These are phyloP conservation scores for Phytophthora tentaculata DNA, from an alignment of 352 stramenopile genomes.

Conservation along the genomic window DNA sequence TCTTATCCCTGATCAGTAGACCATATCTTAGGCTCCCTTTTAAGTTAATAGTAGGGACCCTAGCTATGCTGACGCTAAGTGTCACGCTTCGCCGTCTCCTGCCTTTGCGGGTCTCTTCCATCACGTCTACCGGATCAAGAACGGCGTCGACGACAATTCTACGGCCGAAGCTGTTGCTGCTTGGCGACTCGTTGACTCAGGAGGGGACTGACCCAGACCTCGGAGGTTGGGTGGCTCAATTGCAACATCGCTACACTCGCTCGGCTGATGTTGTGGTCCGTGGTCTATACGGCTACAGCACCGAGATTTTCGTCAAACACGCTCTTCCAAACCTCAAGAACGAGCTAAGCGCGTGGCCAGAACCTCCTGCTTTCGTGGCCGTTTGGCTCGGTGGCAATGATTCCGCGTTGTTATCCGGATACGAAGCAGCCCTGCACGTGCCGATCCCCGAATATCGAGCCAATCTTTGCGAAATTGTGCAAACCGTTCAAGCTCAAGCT, in stretches of 20 bases:
- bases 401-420: constrained; percentile 46
- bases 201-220: constrained; percentile 39
- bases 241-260: constrained; percentile 58
- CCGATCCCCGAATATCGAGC: constrained; percentile 45
- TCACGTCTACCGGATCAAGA: constrained; percentile 1
- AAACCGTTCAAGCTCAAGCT: constrained; percentile 27
- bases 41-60: no score
- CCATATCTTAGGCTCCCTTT: no score
- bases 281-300: constrained; percentile 66
- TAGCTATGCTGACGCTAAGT: constrained; percentile 5
- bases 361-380: constrained; percentile 42
- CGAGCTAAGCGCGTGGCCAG: constrained; percentile 35
- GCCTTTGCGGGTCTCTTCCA: background rate
- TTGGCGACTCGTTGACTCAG: constrained; percentile 56
- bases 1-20: constrained; percentile 1
- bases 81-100: constrained; percentile 1
- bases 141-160: constrained; percentile 1
- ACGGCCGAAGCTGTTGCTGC: constrained; percentile 32
- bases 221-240: constrained; percentile 45
- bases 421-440: constrained; percentile 46
- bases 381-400: constrained; percentile 75
- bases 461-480: constrained; percentile 52
- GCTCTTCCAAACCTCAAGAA: constrained; percentile 35
- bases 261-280: constrained; percentile 61
- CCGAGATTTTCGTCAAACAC: constrained; percentile 40